Evolutionary conservation across 2,329 filamentous ascomycete species (phyloP), one percentile per base, ranked within the genome.

Genomic region (Claviceps lovelessii): DNA sequence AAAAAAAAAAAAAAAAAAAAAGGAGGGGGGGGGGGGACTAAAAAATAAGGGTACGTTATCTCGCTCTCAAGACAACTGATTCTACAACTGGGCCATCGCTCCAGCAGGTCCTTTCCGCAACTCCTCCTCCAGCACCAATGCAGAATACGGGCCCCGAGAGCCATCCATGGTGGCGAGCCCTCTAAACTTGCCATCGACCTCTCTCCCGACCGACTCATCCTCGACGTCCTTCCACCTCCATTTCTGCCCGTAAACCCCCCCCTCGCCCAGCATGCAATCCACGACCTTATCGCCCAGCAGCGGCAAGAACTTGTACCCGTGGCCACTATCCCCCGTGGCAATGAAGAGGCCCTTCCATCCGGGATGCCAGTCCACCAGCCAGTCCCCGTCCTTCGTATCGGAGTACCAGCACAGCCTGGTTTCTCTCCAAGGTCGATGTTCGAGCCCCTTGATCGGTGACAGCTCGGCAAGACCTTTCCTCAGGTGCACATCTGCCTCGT

Each of bases 351-450:
- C 75, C 55, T 73, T 65, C 67, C 79, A 79, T 17, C 73, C 68
- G 0, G 85, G 85, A 62, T 88, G 84, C 66, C 83, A 82, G 62
- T 83, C 79, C 57, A 88, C 75, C 54, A 89, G 74, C 71, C 86
- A 89, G 64, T 89, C 81, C 28, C 80, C 85, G 19, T 79, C 80
- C 8, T 80, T 75, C 61, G 85, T 89, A 69, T 89, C 85, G 5
- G 81, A 81, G 65, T 89, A 89, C 85, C 85, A 89, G 70, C 85
- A 89, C 53, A 88, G 69, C 29, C 83, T 74, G 2, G 81, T 84
- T 53, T 73, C 72, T 56, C 70, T 69, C 70, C 86, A 88, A 1
- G 80, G 78, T 31, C 85, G 73, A 29, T 76, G 72, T 51, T 73
- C 74, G 19, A 87, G 72, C 10, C 73, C 73, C 7, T 70, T 70